Evolutionary conservation across 805 yeast genomes (phyloP), one percentile per base, ranked within the genome.

Genomic region (Monosporozyma solicola): DNA sequence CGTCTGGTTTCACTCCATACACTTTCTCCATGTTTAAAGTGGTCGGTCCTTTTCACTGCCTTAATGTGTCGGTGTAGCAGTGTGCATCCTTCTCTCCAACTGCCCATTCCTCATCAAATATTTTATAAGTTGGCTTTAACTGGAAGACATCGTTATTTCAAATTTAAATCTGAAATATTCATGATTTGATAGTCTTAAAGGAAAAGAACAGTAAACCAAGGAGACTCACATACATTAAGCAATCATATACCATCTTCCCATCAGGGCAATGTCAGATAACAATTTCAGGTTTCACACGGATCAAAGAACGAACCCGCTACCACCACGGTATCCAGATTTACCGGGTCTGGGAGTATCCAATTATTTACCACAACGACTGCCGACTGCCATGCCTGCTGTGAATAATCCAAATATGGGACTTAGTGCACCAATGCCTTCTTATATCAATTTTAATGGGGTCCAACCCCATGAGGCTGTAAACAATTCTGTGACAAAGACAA

Each of bases 1-100:
- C 78, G 49, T 73, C 76, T 20, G 76, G 61, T 47, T 59, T 67
- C 31, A 43, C 46, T 10, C 46, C 46, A 24, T 43, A 43, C 2
- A 43, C 46, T 43, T 43, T 43, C 31, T 43, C 46, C 31, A 39
- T 39, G 29, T 5, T 27, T 27, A 5, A 27, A 7, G 7, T 27
- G 1, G 2, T 27, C 29, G 29, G 29, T 27, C 29, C 7, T 27
- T 20, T 20, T 27, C 7, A 27, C 29, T 27, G 7, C 29, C 29
- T 27, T 27, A 5, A 20, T 27, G 7, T 27, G 5, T 27, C 7
- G 7, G 7, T 27, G 29, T 27, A 27, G 29, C 29, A 27, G 7
- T 2, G 29, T 5, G 29, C 29, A 5, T 27, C 29, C 29, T 5
- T 27, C 29, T 27, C 29, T 27, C 7, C 7, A 27, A 5, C 7